A percentile compares a stretch with the other conserved stretches of the same genome.
Conservation (phyloP, 2,329 filamentous ascomycete genomes). For the Aspergillus latus region DNA sequence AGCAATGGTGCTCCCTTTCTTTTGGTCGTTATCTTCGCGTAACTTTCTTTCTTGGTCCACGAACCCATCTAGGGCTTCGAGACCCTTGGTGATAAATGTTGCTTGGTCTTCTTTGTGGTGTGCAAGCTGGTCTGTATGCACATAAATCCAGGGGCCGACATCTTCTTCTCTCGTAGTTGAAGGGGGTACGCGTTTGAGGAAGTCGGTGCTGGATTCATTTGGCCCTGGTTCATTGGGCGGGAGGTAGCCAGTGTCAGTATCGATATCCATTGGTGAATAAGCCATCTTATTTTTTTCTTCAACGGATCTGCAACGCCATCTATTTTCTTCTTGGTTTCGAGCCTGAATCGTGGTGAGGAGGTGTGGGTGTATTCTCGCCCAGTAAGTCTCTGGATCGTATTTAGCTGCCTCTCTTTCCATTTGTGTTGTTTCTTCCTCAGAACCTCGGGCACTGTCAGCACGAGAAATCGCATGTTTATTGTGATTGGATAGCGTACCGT, state of each 20-base stretch:
- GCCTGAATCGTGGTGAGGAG: conserved; percentile 35
- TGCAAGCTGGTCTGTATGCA: conserved; percentile 60
- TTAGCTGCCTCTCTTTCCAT: conserved; percentile 53
- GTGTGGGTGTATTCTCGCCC: conserved; percentile 32
- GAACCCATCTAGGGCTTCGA: conserved; percentile 55
- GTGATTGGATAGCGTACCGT: conserved; percentile 30
- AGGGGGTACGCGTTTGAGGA: conserved; percentile 68
- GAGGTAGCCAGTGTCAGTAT: not conserved
- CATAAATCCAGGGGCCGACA: conserved; percentile 68
- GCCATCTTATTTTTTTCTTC: not conserved
- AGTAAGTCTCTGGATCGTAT: conserved; percentile 56
- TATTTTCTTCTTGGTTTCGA: not conserved
- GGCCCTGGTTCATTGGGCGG: conserved; percentile 31
- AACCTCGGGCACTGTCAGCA: conserved; percentile 47
- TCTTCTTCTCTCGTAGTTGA: conserved; percentile 54
- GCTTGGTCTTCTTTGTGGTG: conserved; percentile 41
- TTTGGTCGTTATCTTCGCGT: conserved; percentile 49
- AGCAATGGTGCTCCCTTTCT: conserved; percentile 35
- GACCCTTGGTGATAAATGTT: conserved; percentile 55
- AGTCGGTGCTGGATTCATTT: conserved; percentile 62
- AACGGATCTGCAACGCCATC: not conserved
- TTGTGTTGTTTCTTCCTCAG: conserved; percentile 49
- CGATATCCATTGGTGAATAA: conserved; percentile 6
- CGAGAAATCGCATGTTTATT: not conserved
- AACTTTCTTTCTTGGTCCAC: conserved; percentile 50